Evolutionary conservation across 2,329 filamentous ascomycete genomes (phyloP), one percentile per base, ranked within the genome.

Genomic region (Nemania diffusa): DNA sequence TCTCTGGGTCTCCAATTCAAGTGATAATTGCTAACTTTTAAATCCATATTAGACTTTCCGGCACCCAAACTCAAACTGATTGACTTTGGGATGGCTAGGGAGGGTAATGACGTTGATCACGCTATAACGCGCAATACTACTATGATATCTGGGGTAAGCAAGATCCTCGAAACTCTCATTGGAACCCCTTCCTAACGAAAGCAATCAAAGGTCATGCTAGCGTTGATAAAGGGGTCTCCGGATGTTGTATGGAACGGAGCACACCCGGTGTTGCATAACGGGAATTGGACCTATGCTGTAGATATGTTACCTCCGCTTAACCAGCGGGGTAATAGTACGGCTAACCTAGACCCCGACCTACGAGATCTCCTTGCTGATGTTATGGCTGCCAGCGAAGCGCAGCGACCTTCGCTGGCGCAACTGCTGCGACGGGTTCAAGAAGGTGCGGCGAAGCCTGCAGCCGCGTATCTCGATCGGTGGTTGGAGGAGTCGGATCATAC

Each of bases 271-370:
- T 3, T 13, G 1, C 27, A 13, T 27, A 27, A 56, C 9, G 62
- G 55, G 9, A 15, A 20, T 22, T 1, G 0, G 4, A 62, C 58
- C 2, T 15, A 29, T 6, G 64, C 64, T 5, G 20, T n/a, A 27
- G 46, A 55, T 2, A 24, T 67, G 4, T 8, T 62, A 15, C 51
- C 62, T 11, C 1, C 1, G n/a, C 1, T 13, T n/a, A 46, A 13
- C 11, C 8, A 13, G 15, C 40, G 8, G 11, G 26, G 9, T 8
- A 17, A 40, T 32, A n/a, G 6, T 2, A 40, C 17, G 9, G 56
- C 56, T 1, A 5, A 29, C 2, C 44, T 67, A 3, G 65, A 67
- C 34, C 13, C 29, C 6, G 60, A 67, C 1, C 26, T 67, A 29
- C 60, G 60, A 32, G 5, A n/a, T 4, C 51, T 67, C 13, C 22